Conservation (phyloP, 352 stramenopile genomes). For the Globisporangium polare region DNA sequence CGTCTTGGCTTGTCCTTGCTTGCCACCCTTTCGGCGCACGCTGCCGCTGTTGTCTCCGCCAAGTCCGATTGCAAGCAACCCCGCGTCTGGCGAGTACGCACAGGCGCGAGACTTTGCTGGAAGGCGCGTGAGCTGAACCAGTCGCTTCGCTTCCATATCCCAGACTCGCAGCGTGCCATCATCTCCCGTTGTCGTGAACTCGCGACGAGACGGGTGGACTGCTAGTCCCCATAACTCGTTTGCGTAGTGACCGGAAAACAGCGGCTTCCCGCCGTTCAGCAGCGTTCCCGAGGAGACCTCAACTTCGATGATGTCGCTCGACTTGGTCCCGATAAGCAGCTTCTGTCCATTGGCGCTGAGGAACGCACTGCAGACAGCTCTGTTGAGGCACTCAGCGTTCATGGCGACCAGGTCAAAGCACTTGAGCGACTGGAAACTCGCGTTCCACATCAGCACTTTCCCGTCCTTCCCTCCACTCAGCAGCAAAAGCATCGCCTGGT, state of each 20-base stretch:
- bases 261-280: constrained; percentile 27
- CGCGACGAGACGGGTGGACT: constrained; percentile 51
- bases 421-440: constrained; percentile 64
- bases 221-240: constrained; percentile 82
- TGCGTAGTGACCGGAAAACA: constrained; percentile 65
- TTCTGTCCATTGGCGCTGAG: constrained; percentile 39
- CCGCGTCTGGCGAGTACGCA: constrained; percentile 83
- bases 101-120: constrained; percentile 64
- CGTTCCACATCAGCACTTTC: constrained; percentile 64
- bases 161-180: constrained; percentile 82
- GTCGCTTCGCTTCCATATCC: constrained; percentile 60
- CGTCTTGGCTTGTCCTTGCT: constrained; percentile 23
- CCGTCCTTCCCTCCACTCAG: constrained; percentile 73
- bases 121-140: constrained; percentile 34
- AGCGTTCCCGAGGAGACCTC: constrained; percentile 36
- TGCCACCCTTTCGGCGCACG: constrained; percentile 29
- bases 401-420: constrained; percentile 50
- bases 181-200: constrained; percentile 76
- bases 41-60: constrained; percentile 46
- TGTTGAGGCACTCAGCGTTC: constrained; percentile 31
- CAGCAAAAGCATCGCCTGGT: constrained; percentile 12
- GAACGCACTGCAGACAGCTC: constrained; percentile 39
- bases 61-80: constrained; percentile 80
- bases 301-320: constrained; percentile 86
- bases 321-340: constrained; percentile 80